These are phyloP conservation scores for Penicillium soppii DNA, from an alignment of 495 filamentous ascomycete species.

Conservation along the genomic window DNA sequence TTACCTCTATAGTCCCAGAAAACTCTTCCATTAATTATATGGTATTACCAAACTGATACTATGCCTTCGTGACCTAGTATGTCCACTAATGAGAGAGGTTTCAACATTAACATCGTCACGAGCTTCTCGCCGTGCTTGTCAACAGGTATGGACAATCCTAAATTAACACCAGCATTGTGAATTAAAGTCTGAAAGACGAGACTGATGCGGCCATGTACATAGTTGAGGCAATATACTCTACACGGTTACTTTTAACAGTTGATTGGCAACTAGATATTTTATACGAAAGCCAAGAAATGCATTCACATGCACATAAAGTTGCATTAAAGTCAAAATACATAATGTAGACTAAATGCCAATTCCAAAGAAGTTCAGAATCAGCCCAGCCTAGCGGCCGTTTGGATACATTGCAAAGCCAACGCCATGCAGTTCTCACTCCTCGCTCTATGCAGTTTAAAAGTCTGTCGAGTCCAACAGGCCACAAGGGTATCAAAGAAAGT, in stretches of 20 bases:
- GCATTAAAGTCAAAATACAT: background rate
- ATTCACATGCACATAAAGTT: background rate
- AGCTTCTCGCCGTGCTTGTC: too few relatives aligned
- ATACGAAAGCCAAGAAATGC: background rate
- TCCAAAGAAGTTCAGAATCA: background rate
- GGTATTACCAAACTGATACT: conserved; percentile 18
- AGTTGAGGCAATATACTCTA: too few relatives aligned
- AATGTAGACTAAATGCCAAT: background rate
- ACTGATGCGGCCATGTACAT: too few relatives aligned
- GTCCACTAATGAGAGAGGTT: too few relatives aligned
- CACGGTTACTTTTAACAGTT: too few relatives aligned
- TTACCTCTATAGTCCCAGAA: conserved; percentile 23
- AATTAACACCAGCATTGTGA: too few relatives aligned
- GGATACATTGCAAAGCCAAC: background rate
- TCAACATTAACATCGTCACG: too few relatives aligned
- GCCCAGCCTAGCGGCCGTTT: background rate
- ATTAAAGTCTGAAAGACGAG: too few relatives aligned
- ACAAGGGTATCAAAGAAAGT: conserved; percentile 10
- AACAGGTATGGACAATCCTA: too few relatives aligned
- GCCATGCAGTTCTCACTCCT: background rate
- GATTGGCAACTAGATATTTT: too few relatives aligned
- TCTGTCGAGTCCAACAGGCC: background rate
- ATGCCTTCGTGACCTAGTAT: too few relatives aligned
- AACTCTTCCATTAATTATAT: conserved; percentile 25
- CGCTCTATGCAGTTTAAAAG: conserved; percentile 2